These are phyloP conservation scores for Mrakia hoshinonis DNA, from an alignment of 768 basidiomycete species.

Conservation along the genomic window DNA sequence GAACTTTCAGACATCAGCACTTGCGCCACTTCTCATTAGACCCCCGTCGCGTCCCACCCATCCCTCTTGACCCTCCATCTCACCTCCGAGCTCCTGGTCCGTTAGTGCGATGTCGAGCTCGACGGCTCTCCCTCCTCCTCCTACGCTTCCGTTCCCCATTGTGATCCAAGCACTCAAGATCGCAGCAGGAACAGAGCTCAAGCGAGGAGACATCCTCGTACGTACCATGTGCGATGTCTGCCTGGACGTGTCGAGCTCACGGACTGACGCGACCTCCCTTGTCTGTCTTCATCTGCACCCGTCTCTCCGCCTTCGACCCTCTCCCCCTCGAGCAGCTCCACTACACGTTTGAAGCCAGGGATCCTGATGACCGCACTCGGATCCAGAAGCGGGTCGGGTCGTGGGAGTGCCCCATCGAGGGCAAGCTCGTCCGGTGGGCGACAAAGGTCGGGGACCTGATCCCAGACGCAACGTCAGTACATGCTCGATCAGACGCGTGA, in stretches of 20 bases:
- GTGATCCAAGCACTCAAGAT: slow-evolving; percentile 64
- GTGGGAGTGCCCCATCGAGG: slow-evolving; percentile 84
- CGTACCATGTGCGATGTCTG: slow-evolving; percentile 54
- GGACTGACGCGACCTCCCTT: not conserved
- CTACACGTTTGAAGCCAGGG: slow-evolving; percentile 35
- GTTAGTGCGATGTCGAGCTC: slow-evolving; percentile 16
- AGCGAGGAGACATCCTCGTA: slow-evolving; percentile 68
- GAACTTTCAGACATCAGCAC: too few relatives aligned
- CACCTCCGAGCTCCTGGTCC: too few relatives aligned
- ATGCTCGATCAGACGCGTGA: not conserved
- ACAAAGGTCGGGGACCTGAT: slow-evolving; percentile 29
- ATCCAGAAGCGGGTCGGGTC: slow-evolving; percentile 68
- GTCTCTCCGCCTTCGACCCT: too few relatives aligned
- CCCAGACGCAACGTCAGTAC: slow-evolving; percentile 31
- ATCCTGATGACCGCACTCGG: slow-evolving; percentile 26
- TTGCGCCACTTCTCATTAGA: too few relatives aligned
- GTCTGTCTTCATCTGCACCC: not conserved
- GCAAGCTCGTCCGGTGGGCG: slow-evolving; percentile 61
- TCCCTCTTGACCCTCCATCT: too few relatives aligned
- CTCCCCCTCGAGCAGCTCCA: not conserved
- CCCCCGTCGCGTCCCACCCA: too few relatives aligned
- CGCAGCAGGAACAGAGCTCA: slow-evolving; percentile 45
- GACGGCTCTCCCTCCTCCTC: slow-evolving; percentile 68
- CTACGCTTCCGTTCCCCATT: slow-evolving; percentile 75
- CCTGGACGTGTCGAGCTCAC: slow-evolving; percentile 40